A percentile compares a stretch with the other conserved stretches of the same genome.
Evolutionary conservation across 805 yeast genomes (phyloP).

Genomic region (Candida saitoana): DNA sequence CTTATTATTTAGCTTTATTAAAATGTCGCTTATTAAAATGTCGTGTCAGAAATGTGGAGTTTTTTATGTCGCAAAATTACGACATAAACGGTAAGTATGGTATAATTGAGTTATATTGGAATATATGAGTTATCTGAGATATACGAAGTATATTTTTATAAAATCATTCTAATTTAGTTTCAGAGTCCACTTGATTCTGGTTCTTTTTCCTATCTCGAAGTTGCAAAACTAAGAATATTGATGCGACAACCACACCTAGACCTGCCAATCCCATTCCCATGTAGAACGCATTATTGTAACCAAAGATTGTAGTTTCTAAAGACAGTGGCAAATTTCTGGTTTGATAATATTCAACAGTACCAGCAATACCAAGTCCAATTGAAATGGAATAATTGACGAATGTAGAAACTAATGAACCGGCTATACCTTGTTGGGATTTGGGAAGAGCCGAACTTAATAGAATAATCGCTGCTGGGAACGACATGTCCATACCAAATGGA

Average conservation of each 20-base stretch:
- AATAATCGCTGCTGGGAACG: conserved; percentile 71
- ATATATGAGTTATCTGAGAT: no score
- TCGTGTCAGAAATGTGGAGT: not conserved
- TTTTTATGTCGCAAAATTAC: no score
- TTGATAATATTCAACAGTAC: conserved; percentile 28
- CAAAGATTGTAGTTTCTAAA: conserved; percentile 16
- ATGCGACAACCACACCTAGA: conserved; percentile 20
- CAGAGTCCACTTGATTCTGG: not conserved
- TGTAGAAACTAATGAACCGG: conserved; percentile 69
- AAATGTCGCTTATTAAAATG: no score
- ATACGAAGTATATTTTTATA: no score
- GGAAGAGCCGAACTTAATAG: conserved; percentile 58
- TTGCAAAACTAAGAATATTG: conserved; percentile 14
- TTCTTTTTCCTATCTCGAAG: not conserved
- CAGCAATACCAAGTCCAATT: conserved; percentile 33
- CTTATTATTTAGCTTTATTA: no score
- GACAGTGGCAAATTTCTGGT: conserved; percentile 14
- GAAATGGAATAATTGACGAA: conserved; percentile 63
- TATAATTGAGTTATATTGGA: not conserved
- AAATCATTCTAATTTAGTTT: no score
- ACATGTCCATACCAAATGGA: conserved; percentile 74
- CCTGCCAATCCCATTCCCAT: conserved; percentile 36
- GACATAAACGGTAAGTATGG: no score
- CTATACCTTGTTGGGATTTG: conserved; percentile 66
- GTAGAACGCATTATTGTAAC: conserved; percentile 23